Evolutionary conservation across 2,329 filamentous ascomycete genomes (phyloP).

Genomic region (Pseudocercospora cruenta): DNA sequence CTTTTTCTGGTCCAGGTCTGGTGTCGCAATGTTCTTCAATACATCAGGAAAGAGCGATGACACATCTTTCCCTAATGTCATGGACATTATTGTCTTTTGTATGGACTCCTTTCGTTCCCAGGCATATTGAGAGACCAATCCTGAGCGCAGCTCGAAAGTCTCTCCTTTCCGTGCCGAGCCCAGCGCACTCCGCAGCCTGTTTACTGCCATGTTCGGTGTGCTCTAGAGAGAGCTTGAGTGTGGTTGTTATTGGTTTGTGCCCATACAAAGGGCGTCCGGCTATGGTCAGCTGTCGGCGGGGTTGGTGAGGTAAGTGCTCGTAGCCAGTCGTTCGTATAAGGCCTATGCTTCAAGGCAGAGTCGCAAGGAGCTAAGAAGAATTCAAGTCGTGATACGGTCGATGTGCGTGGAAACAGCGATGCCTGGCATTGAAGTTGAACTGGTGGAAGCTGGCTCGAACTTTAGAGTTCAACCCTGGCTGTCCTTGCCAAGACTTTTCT

Average conservation of each 20-base stretch:
- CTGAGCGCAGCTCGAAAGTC: slow-evolving; percentile 94
- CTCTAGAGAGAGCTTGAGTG: slow-evolving; percentile 5
- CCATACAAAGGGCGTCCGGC: slow-evolving; percentile 21
- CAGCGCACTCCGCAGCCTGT: slow-evolving; percentile 92
- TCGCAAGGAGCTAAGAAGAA: background rate
- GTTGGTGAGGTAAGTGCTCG: background rate
- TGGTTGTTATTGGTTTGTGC: slow-evolving; percentile 6
- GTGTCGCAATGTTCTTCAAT: slow-evolving; percentile 96
- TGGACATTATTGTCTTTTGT: slow-evolving; percentile 99
- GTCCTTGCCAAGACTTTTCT: background rate
- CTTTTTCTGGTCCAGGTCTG: slow-evolving; percentile 97
- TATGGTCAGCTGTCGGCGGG: slow-evolving; percentile 19
- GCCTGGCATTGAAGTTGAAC: background rate
- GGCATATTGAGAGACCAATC: slow-evolving; percentile 96
- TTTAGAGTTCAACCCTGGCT: background rate
- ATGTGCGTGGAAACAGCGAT: background rate
- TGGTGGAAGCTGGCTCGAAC: background rate
- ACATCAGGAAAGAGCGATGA: slow-evolving; percentile 97
- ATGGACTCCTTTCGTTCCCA: slow-evolving; percentile 98
- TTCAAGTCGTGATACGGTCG: background rate
- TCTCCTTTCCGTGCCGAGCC: slow-evolving; percentile 93
- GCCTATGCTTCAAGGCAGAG: background rate
- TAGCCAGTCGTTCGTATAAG: background rate
- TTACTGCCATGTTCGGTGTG: slow-evolving; percentile 75
- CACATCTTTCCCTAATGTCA: slow-evolving; percentile 98